These are phyloP conservation scores for Penicillium sp. DNA, from an alignment of 2,329 filamentous ascomycete species.

Conservation along the genomic window DNA sequence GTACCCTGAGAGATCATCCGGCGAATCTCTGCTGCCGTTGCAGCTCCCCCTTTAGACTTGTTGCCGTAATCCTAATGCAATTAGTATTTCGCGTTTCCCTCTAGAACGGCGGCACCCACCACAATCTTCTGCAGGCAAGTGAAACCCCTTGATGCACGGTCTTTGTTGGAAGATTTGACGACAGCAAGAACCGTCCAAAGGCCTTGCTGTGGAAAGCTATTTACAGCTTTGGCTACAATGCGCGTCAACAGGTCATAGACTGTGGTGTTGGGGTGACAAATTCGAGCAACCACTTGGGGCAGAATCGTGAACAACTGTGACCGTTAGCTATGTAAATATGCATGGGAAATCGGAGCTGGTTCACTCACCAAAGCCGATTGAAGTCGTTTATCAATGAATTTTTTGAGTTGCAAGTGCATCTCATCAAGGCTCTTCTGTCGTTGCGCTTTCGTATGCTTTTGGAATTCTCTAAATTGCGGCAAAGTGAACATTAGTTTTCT, in stretches of 20 bases:
- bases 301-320: conserved; percentile 62
- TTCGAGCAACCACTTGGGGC: conserved; percentile 92
- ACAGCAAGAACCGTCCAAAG: conserved; percentile 90
- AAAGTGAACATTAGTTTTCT: conserved; percentile 11
- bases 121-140: conserved; percentile 45
- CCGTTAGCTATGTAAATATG: conserved; percentile 18
- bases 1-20: conserved; percentile 75
- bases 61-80: conserved; percentile 52
- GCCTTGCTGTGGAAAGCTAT: conserved; percentile 84
- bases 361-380: conserved; percentile 47
- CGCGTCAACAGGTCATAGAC: conserved; percentile 76
- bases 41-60: conserved; percentile 45
- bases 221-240: conserved; percentile 85
- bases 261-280: conserved; percentile 77
- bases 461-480: conserved; percentile 42
- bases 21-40: conserved; percentile 62
- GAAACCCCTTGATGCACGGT: conserved; percentile 62
- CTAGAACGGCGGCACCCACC: conserved; percentile 23
- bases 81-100: conserved; percentile 13
- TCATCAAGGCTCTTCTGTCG: conserved; percentile 67
- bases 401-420: conserved; percentile 74
- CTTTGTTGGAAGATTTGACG: conserved; percentile 74
- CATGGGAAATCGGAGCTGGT: background rate
- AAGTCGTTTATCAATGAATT: conserved; percentile 64
- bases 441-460: conserved; percentile 49